Evolutionary conservation across 805 yeast genomes (phyloP).

Genomic region (Helenozyma rhizophorensis): DNA sequence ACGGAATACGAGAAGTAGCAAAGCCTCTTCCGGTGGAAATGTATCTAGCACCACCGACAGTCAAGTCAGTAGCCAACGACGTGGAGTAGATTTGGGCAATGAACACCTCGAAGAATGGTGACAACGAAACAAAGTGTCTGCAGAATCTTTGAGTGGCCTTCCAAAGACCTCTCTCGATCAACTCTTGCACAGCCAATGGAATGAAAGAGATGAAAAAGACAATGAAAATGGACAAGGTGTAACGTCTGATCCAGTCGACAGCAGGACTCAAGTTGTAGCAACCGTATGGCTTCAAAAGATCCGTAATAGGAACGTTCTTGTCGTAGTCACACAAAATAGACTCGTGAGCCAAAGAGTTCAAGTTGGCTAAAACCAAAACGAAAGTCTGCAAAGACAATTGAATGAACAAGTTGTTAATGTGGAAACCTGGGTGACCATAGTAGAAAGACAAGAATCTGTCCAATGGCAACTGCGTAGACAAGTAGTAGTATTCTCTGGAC

Average conservation of each 20-base stretch:
- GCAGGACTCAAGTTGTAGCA: conserved; percentile 68
- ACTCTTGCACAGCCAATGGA: conserved; percentile 73
- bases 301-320: conserved; percentile 55
- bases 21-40: conserved; percentile 82
- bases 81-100: conserved; percentile 74
- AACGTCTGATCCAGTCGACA: conserved; percentile 70
- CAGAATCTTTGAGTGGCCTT: conserved; percentile 58
- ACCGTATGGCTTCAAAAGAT: conserved; percentile 60
- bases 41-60: conserved; percentile 78
- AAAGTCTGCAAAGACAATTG: conserved; percentile 54
- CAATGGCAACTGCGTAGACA: conserved; percentile 76
- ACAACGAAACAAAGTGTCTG: conserved; percentile 65
- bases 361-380: conserved; percentile 55
- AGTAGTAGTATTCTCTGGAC: conserved; percentile 76
- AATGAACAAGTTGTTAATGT: conserved; percentile 72
- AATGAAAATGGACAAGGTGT: conserved; percentile 66
- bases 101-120: conserved; percentile 77
- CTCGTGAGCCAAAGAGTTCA: conserved; percentile 60
- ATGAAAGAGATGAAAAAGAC: conserved; percentile 72
- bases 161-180: conserved; percentile 73
- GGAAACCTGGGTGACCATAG: conserved; percentile 86
- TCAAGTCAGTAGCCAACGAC: conserved; percentile 60
- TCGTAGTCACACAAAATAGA: conserved; percentile 60
- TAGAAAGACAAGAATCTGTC: conserved; percentile 80
- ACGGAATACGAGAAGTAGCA: conserved; percentile 69